Evolutionary conservation across 2,329 filamentous ascomycete genomes (phyloP), one percentile per base, ranked within the genome.

Genomic region (Madurella fahalii): DNA sequence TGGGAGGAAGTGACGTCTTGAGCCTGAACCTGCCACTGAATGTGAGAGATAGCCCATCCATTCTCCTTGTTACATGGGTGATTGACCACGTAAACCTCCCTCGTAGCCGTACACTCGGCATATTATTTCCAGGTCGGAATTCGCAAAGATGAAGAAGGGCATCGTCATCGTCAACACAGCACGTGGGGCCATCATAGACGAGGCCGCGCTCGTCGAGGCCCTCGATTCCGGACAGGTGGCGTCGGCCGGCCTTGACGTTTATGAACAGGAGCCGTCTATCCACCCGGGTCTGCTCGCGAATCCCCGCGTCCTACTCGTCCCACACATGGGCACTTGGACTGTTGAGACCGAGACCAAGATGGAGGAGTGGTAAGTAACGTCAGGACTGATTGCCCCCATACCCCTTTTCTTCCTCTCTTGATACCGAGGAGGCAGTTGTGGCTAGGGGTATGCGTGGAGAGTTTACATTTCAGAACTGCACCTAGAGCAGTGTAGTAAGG

Each of bases 291-390:
- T 95, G 41, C 62, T 92, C 13, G 72, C 74, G 15, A 92, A 93
- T 66, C 82, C 82, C 2, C 80, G 83, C 61, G 88, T 89, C 18
- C 76, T 93, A 63, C 76, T 95, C 30, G 73, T 95, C 37, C 90
- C 90, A 49, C 90, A 95, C 69, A 89, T 95, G 87, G 90, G 90
- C 0, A 95, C 90, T 0, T 90, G 82, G 78, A 93, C 88, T 0
- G 74, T 84, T 30, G 89, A 83, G 72, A 82, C 80, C 7, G 75
- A 79, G 68, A 74, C 71, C 42, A 80, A 81, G 69, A 85, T 93
- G 88, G 89, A 93, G 71, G 78, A 84, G 65, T 90, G 85, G 54
- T 53, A 32, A 18, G 54, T 53, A 2, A 9, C 17, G 20, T 1
- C 15, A 20, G n/a, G 34, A 18, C 2, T 9, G 13, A 34, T 25